These are phyloP conservation scores for Plasmodium inui DNA, from an alignment of 169 alveolate genomes.

Conservation along the genomic window DNA sequence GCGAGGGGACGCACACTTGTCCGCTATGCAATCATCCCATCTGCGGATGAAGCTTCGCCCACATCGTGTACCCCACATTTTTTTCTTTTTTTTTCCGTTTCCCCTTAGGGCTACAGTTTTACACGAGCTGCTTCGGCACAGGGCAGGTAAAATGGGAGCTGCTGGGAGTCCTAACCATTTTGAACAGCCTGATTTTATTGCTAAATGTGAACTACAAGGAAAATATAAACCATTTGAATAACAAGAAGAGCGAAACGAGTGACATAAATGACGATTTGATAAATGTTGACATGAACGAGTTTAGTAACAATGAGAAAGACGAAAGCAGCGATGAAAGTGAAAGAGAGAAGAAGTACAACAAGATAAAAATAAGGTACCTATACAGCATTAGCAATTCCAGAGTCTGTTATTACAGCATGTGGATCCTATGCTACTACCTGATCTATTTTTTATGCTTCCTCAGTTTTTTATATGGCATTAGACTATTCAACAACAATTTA, in stretches of 20 bases:
- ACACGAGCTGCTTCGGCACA: conserved; percentile 64
- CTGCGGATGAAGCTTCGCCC: background rate
- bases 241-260: conserved; percentile 57
- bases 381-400: conserved; percentile 50
- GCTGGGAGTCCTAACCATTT: conserved; percentile 28
- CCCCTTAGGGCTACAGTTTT: conserved; percentile 53
- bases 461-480: conserved; percentile 72
- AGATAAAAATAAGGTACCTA: conserved; percentile 43
- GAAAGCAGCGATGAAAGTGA: conserved; percentile 72
- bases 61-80: background rate
- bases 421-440: conserved; percentile 64
- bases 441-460: conserved; percentile 65
- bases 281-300: conserved; percentile 65
- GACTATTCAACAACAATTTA: conserved; percentile 65
- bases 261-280: conserved; percentile 74
- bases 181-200: conserved; percentile 35
- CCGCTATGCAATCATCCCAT: background rate
- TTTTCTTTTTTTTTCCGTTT: conserved; percentile 5
- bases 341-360: conserved; percentile 47
- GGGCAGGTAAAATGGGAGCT: conserved; percentile 73
- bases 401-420: conserved; percentile 64
- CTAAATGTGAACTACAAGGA: conserved; percentile 63
- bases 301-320: conserved; percentile 71
- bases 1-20: background rate
- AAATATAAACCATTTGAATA: conserved; percentile 40